A percentile compares a stretch with the other conserved stretches of the same genome.
Evolutionary conservation across 345 rosid species (phyloP).

Genomic region (Jatropha curcas): DNA sequence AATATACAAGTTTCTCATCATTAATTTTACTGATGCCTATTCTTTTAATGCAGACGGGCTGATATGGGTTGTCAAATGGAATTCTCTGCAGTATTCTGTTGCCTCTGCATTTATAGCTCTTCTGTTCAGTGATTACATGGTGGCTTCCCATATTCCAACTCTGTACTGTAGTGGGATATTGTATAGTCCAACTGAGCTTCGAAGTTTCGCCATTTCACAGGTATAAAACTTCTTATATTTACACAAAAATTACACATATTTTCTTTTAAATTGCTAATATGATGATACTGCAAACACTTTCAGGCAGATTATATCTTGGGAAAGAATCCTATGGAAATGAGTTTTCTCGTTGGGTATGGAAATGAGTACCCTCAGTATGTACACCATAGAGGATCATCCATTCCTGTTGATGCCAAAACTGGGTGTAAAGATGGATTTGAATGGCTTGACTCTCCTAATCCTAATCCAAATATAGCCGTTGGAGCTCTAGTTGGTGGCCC

Average conservation of each 20-base stretch:
- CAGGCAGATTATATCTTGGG: conserved; percentile 30
- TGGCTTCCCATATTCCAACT: conserved; percentile 14
- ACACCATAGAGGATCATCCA: conserved; percentile 29
- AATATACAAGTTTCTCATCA: background rate
- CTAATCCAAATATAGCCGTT: conserved; percentile 25
- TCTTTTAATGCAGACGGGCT: conserved; percentile 25
- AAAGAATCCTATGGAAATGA: conserved; percentile 28
- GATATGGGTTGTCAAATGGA: conserved; percentile 22
- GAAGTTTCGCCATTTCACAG: conserved; percentile 25
- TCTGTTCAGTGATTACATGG: conserved; percentile 30
- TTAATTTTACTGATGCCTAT: background rate
- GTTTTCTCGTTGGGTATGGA: conserved; percentile 26
- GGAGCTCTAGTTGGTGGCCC: conserved; percentile 31
- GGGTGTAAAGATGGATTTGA: conserved; percentile 20
- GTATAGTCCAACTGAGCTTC: conserved; percentile 20
- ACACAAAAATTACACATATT: too few species aligned
- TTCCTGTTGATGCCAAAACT: conserved; percentile 17
- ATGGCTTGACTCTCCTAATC: conserved; percentile 18
- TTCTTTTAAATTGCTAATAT: background rate
- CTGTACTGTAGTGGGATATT: conserved; percentile 24
- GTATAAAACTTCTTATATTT: background rate
- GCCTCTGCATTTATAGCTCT: conserved; percentile 32
- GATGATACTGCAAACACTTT: background rate
- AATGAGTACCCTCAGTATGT: conserved; percentile 15
- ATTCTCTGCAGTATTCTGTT: conserved; percentile 23